Evolutionary conservation across 495 filamentous ascomycete species (phyloP).

Genomic region (Thermothielavioides terrestris): DNA sequence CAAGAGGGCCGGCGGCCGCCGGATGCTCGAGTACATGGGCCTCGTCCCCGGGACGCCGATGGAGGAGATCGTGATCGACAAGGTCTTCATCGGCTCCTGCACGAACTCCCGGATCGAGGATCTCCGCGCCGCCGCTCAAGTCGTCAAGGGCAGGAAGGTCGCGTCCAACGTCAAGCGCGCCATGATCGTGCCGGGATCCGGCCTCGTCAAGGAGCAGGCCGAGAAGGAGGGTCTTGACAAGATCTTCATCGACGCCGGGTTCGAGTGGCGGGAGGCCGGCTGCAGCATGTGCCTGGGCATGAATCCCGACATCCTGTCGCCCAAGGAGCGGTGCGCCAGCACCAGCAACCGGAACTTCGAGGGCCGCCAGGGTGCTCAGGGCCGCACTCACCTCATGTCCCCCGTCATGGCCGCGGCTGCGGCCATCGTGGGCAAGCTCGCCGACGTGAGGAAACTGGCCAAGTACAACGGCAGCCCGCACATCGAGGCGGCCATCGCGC

Average conservation of each 20-base stretch:
- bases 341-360: slow-evolving; percentile 98
- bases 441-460: slow-evolving; percentile 78
- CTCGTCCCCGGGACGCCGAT: slow-evolving; percentile 75
- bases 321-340: slow-evolving; percentile 85
- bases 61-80: slow-evolving; percentile 85
- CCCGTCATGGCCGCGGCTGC: slow-evolving; percentile 93
- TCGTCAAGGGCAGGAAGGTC: slow-evolving; percentile 79
- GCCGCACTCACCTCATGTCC: slow-evolving; percentile 93
- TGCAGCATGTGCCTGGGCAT: slow-evolving; percentile 99
- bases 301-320: slow-evolving; percentile 97
- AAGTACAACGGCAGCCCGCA: slow-evolving; percentile 48
- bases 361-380: slow-evolving; percentile 87
- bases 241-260: slow-evolving; percentile 85
- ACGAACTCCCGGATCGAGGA: slow-evolving; percentile 97
- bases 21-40: slow-evolving; percentile 94
- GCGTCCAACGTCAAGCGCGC: slow-evolving; percentile 83
- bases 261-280: slow-evolving; percentile 96
- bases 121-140: slow-evolving; percentile 74
- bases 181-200: slow-evolving; percentile 93
- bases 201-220: slow-evolving; percentile 86
- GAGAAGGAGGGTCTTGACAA: slow-evolving; percentile 88
- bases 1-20: slow-evolving; percentile 67
- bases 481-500: slow-evolving; percentile 22
- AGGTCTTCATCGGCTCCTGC: slow-evolving; percentile 97
- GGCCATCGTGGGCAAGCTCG: slow-evolving; percentile 79